Base-by-base conservation (phyloP, 108 stramenopile genomes). In the Cyclostephanos tholiformis region DNA sequence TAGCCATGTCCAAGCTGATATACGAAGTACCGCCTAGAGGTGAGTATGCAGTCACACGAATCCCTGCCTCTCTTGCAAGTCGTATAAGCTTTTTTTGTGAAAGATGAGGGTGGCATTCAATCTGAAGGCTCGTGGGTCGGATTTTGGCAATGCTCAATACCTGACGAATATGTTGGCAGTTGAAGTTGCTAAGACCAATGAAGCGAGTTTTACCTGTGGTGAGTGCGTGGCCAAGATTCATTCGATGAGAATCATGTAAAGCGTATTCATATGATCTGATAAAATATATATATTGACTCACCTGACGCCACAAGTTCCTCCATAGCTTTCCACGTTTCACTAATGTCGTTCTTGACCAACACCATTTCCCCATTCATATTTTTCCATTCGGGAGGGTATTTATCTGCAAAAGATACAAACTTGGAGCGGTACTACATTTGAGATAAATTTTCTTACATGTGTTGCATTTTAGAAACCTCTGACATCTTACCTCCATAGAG, bases 311-410 rank as follows among this genome's bases (percentile, higher is more conserved):
- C 80, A 23, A 77, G 76, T 29, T 44, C 19, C 65, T 98, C 97
- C 95, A 98, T 92, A 1, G 88, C 93, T 60, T 77, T 82, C 97
- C 97, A 98, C 1, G 97, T 98, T 35, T 67, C 84, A 55, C 80
- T 63, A 44, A 95, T 92, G 53, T 90, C 89, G 43, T 91, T 84
- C 13, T 64, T 69, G 14, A 87, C 91, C n/a, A 91, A 58, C 0
- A 92, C 91, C 87, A 90, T 95, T 73, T 91, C 81, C 3, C 91
- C 90, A 58, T 90, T 79, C 39, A 86, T 68, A 71, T 98, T 96
- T 5, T 71, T 81, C 97, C 97, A 98, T 82, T 96, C 97, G 0
- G 97, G 97, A 20, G 97, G 97, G 72, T 98, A 97, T 62, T 93
- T 89, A 30, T 69, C 59, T 38, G 91, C 94, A 63, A 94, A 90